Percentiles rank a stretch among this genome's conserved stretches.
Conservation (phyloP, 2,329 filamentous ascomycete species). For the Botrytis cinerea region DNA sequence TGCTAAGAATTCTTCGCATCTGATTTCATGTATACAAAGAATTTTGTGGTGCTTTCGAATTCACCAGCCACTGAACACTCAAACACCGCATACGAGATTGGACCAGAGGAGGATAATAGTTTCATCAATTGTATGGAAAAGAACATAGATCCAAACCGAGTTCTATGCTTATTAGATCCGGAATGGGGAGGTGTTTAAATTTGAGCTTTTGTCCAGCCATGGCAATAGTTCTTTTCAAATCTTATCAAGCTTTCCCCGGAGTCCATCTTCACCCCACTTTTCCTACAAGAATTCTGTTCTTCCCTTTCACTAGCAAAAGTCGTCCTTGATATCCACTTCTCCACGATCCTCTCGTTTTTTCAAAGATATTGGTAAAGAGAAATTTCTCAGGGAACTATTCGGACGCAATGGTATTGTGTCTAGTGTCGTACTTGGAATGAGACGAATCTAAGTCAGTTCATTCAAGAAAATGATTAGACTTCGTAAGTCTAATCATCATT, state of each 20-base stretch:
- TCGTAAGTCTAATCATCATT: background rate
- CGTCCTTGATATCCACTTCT: background rate
- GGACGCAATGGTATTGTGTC: background rate
- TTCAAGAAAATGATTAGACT: background rate
- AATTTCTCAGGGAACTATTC: background rate
- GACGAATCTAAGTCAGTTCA: background rate
- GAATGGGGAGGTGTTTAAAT: background rate
- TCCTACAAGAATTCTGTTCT: background rate
- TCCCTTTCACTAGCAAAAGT: background rate
- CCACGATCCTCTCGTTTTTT: background rate
- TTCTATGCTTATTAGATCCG: background rate
- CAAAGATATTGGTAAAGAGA: background rate
- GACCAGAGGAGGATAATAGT: background rate
- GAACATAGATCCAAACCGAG: background rate
- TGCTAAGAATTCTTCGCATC: no score
- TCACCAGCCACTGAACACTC: background rate
- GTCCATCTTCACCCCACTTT: background rate
- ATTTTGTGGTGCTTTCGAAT: no score
- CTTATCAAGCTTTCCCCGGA: background rate
- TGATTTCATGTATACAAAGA: no score
- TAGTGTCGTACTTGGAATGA: background rate
- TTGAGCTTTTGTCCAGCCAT: background rate
- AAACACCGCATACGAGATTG: background rate
- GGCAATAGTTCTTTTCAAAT: background rate
- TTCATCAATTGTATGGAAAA: background rate